A percentile compares a stretch with the other conserved stretches of the same genome.
Conservation (phyloP, 495 filamentous ascomycete genomes). For the Halenospora varia region DNA sequence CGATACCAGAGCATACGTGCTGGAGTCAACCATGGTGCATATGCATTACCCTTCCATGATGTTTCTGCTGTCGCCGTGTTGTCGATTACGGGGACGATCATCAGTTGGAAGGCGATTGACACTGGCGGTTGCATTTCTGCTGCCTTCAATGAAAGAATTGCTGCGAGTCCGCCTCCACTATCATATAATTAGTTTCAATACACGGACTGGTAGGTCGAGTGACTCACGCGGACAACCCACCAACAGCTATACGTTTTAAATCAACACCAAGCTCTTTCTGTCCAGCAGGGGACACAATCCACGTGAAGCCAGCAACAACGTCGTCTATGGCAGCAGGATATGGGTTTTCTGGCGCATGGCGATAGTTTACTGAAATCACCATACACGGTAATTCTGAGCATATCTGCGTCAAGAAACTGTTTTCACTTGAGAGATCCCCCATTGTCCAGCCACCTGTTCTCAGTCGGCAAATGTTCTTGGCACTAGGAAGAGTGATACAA, state of each 20-base stretch:
- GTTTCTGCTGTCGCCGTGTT: constrained; percentile 19
- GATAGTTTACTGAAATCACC: constrained; percentile 24
- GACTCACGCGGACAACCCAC: constrained; percentile 6
- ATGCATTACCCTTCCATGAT: neutral
- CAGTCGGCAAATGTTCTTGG: neutral
- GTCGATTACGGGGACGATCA: constrained; percentile 25
- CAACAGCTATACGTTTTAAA: neutral
- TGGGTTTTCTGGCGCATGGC: constrained; percentile 24
- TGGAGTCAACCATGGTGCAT: constrained; percentile 24
- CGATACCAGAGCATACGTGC: constrained; percentile 26
- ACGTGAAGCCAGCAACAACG: constrained; percentile 9
- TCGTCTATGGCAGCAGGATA: constrained; percentile 23
- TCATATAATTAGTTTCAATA: neutral
- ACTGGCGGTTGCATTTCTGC: neutral
- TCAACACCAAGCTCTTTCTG: constrained; percentile 1
- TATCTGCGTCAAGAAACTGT: constrained; percentile 4
- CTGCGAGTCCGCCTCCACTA: constrained; percentile 2
- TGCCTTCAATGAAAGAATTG: neutral
- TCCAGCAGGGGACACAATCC: constrained; percentile 8
- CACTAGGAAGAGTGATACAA: neutral
- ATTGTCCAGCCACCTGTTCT: constrained; percentile 23
- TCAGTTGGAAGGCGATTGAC: constrained; percentile 7
- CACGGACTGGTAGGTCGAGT: no score
- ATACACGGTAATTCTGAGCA: constrained; percentile 15
- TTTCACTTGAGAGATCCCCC: constrained; percentile 16